These are phyloP conservation scores for Mycena maculata DNA, from an alignment of 768 basidiomycete species.

Conservation along the genomic window DNA sequence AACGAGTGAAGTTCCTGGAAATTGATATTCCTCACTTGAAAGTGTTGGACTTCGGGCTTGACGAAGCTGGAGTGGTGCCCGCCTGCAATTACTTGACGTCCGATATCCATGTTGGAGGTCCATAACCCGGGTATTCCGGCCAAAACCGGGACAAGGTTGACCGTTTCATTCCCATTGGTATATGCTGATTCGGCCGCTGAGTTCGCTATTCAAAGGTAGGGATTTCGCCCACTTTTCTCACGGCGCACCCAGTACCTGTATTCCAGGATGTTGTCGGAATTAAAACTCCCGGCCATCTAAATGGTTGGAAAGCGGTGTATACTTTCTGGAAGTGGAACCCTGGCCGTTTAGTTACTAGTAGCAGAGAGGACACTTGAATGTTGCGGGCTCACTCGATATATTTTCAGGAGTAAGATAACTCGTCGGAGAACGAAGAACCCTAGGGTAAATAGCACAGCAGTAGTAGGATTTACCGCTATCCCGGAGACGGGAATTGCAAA, in stretches of 20 bases:
- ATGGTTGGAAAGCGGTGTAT: constrained; percentile 44
- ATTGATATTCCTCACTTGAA: constrained; percentile 43
- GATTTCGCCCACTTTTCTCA: constrained; percentile 33
- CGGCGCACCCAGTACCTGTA: constrained; percentile 42
- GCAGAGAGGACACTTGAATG: not conserved
- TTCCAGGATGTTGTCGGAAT: constrained; percentile 44
- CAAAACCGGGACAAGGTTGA: constrained; percentile 43
- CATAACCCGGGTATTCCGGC: constrained; percentile 51
- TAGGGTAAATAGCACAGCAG: not conserved
- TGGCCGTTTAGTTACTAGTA: not conserved
- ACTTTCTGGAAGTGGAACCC: constrained; percentile 37
- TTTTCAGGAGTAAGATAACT: constrained; percentile 4
- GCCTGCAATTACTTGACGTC: constrained; percentile 56
- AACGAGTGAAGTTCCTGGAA: not conserved
- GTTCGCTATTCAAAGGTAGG: not conserved
- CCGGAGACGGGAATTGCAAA: no score
- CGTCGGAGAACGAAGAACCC: constrained; percentile 4
- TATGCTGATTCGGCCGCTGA: constrained; percentile 26
- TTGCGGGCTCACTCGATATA: not conserved
- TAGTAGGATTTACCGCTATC: no score
- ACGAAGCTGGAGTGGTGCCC: constrained; percentile 52
- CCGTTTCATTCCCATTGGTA: constrained; percentile 36
- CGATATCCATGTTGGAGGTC: constrained; percentile 60
- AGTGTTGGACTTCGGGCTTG: constrained; percentile 48
- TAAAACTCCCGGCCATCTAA: constrained; percentile 40